Conservation (phyloP, 768 basidiomycete species). For the Lentinula detonsa region DNA sequence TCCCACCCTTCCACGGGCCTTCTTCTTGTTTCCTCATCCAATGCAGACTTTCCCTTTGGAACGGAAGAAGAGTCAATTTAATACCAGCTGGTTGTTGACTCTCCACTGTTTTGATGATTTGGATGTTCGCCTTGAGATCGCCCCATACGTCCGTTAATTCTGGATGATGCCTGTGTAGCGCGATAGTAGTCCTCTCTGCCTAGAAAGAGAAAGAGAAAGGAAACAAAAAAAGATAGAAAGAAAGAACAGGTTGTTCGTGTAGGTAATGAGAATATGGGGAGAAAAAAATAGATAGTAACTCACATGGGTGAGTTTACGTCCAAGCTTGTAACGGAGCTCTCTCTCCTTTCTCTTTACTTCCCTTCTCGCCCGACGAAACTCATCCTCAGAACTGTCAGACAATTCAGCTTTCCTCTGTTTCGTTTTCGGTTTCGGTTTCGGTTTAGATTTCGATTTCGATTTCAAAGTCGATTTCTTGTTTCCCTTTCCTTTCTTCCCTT, state of each 20-base stretch:
- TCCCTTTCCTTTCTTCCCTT: conserved; percentile 16
- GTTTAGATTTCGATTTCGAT: not conserved
- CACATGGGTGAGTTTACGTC: conserved; percentile 71
- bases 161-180: conserved; percentile 64
- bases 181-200: conserved; percentile 67
- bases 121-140: conserved; percentile 61
- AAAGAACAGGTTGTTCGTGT: no score
- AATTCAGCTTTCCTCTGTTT: conserved; percentile 1
- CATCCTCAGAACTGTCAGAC: conserved; percentile 6
- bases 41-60: conserved; percentile 89
- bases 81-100: conserved; percentile 79
- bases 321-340: conserved; percentile 48
- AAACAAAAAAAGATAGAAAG: no score
- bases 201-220: conserved; percentile 19
- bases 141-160: conserved; percentile 87
- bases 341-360: conserved; percentile 39
- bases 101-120: conserved; percentile 56
- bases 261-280: not conserved
- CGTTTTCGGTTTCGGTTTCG: not conserved
- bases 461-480: not conserved
- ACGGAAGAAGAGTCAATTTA: conserved; percentile 83
- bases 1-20: conserved; percentile 82
- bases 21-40: conserved; percentile 97
- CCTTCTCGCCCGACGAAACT: conserved; percentile 14
- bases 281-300: conserved; percentile 15